Percentiles rank a stretch among this genome's conserved stretches.
phyloP scores from a whole-genome alignment of 495 filamentous ascomycete genomes.

The Talaromyces stipitatus region DNA sequence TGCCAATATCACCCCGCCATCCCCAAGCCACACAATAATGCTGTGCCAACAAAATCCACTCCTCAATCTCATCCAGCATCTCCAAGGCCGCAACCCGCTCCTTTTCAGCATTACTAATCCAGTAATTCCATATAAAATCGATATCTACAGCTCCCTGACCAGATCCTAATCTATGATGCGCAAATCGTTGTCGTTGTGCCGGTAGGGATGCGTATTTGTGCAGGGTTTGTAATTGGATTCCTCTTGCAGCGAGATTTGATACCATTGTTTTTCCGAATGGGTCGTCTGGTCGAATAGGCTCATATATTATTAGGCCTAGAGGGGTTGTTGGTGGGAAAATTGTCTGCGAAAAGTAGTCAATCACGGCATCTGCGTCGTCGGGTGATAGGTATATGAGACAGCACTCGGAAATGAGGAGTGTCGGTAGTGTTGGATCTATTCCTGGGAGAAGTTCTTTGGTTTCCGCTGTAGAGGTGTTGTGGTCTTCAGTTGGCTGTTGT shows the following conservation, averaged over 20 bases:
- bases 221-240: conserved; percentile 78
- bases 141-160: conserved; percentile 59
- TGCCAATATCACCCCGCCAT: conserved; percentile 45
- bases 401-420: conserved; percentile 84
- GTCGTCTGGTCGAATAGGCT: conserved; percentile 76
- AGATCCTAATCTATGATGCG: conserved; percentile 48
- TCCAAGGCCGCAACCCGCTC: conserved; percentile 72
- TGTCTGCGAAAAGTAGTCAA: conserved; percentile 56
- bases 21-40: conserved; percentile 93
- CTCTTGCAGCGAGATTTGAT: conserved; percentile 76
- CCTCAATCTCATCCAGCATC: conserved; percentile 91
- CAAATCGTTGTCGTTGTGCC: conserved; percentile 60
- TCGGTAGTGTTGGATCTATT: conserved; percentile 56
- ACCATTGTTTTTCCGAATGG: conserved; percentile 88
- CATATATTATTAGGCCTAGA: conserved; percentile 72
- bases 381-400: conserved; percentile 82
- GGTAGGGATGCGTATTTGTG: conserved; percentile 55
- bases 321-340: conserved; percentile 36
- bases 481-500: conserved; percentile 1
- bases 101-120: conserved; percentile 67
- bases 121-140: conserved; percentile 65
- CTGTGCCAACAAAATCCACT: conserved; percentile 78
- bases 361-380: conserved; percentile 48
- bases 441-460: conserved; percentile 15
- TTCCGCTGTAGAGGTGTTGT: not conserved